phyloP scores from a whole-genome alignment of 345 rosid species.

The Hevea brasiliensis region DNA sequence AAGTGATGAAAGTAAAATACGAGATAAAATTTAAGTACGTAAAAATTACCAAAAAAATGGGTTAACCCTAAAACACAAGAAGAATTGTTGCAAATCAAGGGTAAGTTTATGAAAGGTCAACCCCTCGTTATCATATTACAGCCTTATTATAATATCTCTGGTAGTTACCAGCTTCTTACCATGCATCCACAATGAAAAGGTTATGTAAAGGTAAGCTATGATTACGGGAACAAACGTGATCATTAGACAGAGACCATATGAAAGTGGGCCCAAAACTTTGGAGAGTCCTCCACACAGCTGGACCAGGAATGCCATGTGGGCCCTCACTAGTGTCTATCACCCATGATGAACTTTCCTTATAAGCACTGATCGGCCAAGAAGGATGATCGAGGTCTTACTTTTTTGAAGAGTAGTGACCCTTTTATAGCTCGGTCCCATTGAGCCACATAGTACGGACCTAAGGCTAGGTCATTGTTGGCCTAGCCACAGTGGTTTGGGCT shows the following conservation, averaged over 20 bases:
- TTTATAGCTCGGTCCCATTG: not conserved
- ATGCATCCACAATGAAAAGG: slow-evolving; percentile 14
- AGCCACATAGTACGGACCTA: not conserved
- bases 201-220: slow-evolving; percentile 14
- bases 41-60: too few species aligned
- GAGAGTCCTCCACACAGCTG: slow-evolving; percentile 35
- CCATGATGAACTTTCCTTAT: slow-evolving; percentile 22
- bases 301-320: slow-evolving; percentile 29
- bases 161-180: slow-evolving; percentile 4
- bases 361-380: not conserved
- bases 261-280: slow-evolving; percentile 15
- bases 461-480: not conserved
- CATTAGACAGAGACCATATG: slow-evolving; percentile 21
- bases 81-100: not conserved
- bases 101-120: slow-evolving; percentile 15
- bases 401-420: slow-evolving; percentile 3
- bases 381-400: slow-evolving; percentile 12
- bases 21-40: too few species aligned
- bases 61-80: not conserved
- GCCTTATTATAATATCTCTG: not conserved
- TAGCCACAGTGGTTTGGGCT: not conserved
- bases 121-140: not conserved
- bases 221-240: slow-evolving; percentile 32
- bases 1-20: too few species aligned
- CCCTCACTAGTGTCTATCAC: slow-evolving; percentile 5